phyloP scores from a whole-genome alignment of 208 protist genomes.

The Phytomonas sp. region DNA sequence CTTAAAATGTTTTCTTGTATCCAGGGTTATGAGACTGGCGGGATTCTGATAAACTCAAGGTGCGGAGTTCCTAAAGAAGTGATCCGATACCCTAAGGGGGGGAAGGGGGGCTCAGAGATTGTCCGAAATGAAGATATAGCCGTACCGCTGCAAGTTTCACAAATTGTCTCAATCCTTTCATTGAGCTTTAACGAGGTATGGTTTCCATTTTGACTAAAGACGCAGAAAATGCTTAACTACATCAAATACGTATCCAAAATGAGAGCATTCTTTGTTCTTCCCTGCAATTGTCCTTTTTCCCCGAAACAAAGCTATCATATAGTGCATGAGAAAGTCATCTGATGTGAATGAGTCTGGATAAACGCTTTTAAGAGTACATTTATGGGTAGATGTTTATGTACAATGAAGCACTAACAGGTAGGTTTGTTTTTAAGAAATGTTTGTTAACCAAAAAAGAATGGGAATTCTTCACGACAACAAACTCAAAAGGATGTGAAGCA shows the following conservation, averaged over 20 bases:
- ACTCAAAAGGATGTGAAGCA: neutral
- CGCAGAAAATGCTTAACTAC: neutral
- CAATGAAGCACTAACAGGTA: too few species aligned
- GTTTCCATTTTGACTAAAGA: neutral
- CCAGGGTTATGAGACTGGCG: neutral
- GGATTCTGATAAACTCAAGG: neutral
- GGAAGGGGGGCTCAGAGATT: neutral
- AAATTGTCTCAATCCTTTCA: neutral
- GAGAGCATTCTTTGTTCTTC: neutral
- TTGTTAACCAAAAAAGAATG: constrained; percentile 3
- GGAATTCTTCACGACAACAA: constrained; percentile 3
- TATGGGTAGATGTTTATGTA: too few species aligned
- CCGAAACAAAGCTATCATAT: too few species aligned
- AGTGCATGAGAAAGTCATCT: too few species aligned
- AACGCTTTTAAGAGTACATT: too few species aligned
- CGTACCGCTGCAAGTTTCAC: neutral
- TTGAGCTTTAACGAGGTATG: neutral
- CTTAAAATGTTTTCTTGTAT: neutral
- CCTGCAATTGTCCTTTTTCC: too few species aligned
- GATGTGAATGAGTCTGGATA: too few species aligned
- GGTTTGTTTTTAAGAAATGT: too few species aligned
- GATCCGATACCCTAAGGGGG: neutral
- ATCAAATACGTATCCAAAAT: neutral
- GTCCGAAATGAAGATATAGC: neutral
- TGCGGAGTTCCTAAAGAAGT: neutral